Base-by-base conservation (phyloP, 2,329 filamentous ascomycete genomes). In the Fusarium aywerte region DNA sequence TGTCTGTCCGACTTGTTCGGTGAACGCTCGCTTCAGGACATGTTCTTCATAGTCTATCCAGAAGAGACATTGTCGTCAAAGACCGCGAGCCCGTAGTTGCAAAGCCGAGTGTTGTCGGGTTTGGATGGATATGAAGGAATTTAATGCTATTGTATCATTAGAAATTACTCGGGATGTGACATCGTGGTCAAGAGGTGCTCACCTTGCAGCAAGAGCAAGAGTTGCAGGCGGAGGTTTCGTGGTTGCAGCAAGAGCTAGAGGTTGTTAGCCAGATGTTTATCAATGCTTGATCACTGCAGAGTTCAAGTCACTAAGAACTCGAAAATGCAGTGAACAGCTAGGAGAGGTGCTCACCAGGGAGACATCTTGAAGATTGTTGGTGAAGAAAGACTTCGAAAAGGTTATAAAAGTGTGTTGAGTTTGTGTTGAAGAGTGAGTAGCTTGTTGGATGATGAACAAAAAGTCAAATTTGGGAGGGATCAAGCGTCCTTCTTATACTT, bases 131-230 rank as follows among this genome's bases (percentile, higher is more conserved):
- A 42, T 27, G 35, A 51, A 69, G 45, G 36, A 50, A 68, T 73
- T 74, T 74, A 74, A 70, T 74, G 72, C 72, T 74, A 16, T 58
- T 9, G 16, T 21, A 23, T 39, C 47, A 52, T 73, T n/a, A 72
- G 42, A 47, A 2, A n/a, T 11, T 47, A 25, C 23, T 21, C 12
- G 4, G 29, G 39, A 29, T 4, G 20, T 10, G 4, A 2, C 0
- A n/a, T 29, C 1, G 0, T 27, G 4, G 7, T 3, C 16, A 5
- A 15, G 18, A 15, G 16, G 3, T 40, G 25, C 70, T 67, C 21
- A 74, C 72, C 62, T 48, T 40, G 71, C 72, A 74, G 72, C 72
- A 74, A 67, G 71, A 68, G 71, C 72, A 74, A 48, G 33, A 43
- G 32, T 10, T 11, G 68, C 71, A 74, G 42, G 49, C 3, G 69